Percentiles rank a stretch among this genome's conserved stretches.
Evolutionary conservation across 1,284 basidiomycete genomes (phyloP).

Genomic region (Cutaneotrichosporon sp.): DNA sequence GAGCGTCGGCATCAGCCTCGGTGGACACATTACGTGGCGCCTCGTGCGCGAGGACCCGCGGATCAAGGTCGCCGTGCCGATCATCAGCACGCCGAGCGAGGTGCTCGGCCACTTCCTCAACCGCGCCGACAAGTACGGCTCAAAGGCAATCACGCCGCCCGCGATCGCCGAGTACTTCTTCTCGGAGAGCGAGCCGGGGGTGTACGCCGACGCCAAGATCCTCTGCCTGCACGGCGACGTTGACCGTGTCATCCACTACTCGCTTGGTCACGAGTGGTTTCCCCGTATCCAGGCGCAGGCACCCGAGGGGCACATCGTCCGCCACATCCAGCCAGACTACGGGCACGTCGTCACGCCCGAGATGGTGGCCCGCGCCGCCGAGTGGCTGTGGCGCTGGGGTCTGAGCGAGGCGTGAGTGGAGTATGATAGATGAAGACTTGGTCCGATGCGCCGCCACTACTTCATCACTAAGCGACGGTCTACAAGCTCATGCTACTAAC

Average conservation of each 20-base stretch:
- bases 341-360: slow-evolving; percentile 15
- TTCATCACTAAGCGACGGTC: too few relatives aligned
- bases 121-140: slow-evolving; percentile 60
- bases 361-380: slow-evolving; percentile 12
- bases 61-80: slow-evolving; percentile 69
- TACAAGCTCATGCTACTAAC: too few relatives aligned
- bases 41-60: slow-evolving; percentile 62
- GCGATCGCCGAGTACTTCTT: slow-evolving; percentile 57
- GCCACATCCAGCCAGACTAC: slow-evolving; percentile 3
- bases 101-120: slow-evolving; percentile 59
- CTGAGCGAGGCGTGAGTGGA: slow-evolving; percentile 2
- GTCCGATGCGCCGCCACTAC: too few relatives aligned
- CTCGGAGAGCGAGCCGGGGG: slow-evolving; percentile 56
- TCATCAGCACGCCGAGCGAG: slow-evolving; percentile 75
- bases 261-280: slow-evolving; percentile 23
- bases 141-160: slow-evolving; percentile 50
- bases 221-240: slow-evolving; percentile 63
- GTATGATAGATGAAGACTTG: not conserved
- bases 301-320: not conserved
- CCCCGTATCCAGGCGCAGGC: slow-evolving; percentile 4
- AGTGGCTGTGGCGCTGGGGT: slow-evolving; percentile 16
- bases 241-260: slow-evolving; percentile 48
- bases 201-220: slow-evolving; percentile 68
- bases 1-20: slow-evolving; percentile 53
- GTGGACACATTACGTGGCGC: slow-evolving; percentile 16